These are phyloP conservation scores for Samsoniella hepiali DNA, from an alignment of 2,329 filamentous ascomycete genomes.

Conservation along the genomic window DNA sequence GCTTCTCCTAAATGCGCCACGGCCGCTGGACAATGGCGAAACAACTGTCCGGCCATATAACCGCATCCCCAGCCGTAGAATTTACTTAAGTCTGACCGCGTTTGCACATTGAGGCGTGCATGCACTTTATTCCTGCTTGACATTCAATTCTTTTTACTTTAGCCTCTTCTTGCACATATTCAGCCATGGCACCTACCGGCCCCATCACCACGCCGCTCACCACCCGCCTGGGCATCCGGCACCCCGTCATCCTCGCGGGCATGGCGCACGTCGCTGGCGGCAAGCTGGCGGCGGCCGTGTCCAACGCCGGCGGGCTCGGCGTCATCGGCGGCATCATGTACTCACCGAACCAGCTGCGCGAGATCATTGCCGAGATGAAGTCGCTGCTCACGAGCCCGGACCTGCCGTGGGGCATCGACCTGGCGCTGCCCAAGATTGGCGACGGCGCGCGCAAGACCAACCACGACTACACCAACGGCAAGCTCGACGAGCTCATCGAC, in stretches of 20 bases:
- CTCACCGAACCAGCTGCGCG: conserved; percentile 69
- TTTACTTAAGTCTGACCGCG: background rate
- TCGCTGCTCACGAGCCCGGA: conserved; percentile 60
- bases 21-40: background rate
- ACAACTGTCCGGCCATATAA: background rate
- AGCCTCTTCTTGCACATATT: background rate
- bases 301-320: conserved; percentile 81
- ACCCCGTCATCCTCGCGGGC: conserved; percentile 88
- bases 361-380: conserved; percentile 85
- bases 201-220: conserved; percentile 76
- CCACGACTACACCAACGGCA: conserved; percentile 90
- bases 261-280: conserved; percentile 87
- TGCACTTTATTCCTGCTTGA: background rate
- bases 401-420: conserved; percentile 85
- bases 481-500: conserved; percentile 82
- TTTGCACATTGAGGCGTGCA: background rate
- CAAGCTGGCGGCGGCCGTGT: conserved; percentile 77
- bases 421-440: conserved; percentile 86
- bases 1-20: background rate
- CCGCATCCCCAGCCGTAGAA: background rate
- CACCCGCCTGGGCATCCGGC: conserved; percentile 73
- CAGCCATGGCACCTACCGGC: conserved; percentile 30
- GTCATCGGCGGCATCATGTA: conserved; percentile 71
- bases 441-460: conserved; percentile 83
- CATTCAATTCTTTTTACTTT: background rate